Evolutionary conservation across 2,329 filamentous ascomycete species (phyloP).

Genomic region (Monilinia vaccinii-corymbosi): DNA sequence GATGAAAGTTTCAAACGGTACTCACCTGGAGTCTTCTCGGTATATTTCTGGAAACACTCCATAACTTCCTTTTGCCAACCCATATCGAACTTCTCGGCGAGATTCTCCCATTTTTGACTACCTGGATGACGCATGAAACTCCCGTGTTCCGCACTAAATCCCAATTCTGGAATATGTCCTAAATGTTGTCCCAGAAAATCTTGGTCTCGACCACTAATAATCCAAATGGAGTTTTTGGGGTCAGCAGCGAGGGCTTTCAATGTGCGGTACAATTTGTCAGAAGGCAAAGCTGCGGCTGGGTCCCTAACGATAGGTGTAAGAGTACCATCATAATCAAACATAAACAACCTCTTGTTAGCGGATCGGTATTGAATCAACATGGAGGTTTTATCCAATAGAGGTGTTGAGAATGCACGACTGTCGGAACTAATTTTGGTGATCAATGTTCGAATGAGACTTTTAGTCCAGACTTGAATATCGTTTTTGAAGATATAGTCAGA

Average conservation of each 20-base stretch:
- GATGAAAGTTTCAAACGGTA: neutral
- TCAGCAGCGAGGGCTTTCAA: constrained; percentile 73
- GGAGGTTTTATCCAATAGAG: constrained; percentile 65
- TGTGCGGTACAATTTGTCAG: constrained; percentile 70
- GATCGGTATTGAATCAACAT: constrained; percentile 66
- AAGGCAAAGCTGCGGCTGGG: constrained; percentile 80
- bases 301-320: constrained; percentile 92
- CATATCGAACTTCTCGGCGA: constrained; percentile 83
- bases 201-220: constrained; percentile 91
- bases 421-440: constrained; percentile 72
- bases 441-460: constrained; percentile 67
- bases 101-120: constrained; percentile 72
- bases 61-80: constrained; percentile 83
- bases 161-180: constrained; percentile 80
- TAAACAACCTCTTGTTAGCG: constrained; percentile 75
- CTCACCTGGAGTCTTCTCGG: constrained; percentile 73
- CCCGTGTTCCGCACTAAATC: constrained; percentile 94
- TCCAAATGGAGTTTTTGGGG: constrained; percentile 85
- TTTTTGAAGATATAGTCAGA: constrained; percentile 79
- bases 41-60: constrained; percentile 78
- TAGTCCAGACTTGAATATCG: constrained; percentile 80
- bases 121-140: constrained; percentile 85
- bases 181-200: constrained; percentile 84
- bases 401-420: constrained; percentile 67
- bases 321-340: constrained; percentile 98